Evolutionary conservation across 2,329 filamentous ascomycete species (phyloP).

Genomic region (Exophiala viscosa): DNA sequence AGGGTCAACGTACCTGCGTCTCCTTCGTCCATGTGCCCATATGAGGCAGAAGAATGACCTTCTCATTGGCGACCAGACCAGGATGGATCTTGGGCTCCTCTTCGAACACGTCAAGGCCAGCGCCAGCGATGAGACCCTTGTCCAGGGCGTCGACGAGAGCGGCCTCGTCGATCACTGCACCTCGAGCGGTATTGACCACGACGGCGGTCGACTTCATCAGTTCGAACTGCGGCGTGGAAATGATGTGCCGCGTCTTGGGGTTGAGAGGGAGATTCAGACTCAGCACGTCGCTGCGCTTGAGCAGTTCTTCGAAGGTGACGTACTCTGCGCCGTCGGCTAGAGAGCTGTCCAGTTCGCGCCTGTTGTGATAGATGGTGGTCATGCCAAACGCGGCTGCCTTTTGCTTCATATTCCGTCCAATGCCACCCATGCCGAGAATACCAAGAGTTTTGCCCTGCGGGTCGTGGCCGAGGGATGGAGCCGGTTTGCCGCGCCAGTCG

Average conservation of each 20-base stretch:
- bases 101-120: constrained; percentile 78
- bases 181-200: constrained; percentile 78
- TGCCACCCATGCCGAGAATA: constrained; percentile 82
- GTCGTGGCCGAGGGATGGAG: constrained; percentile 65
- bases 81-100: constrained; percentile 74
- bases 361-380: constrained; percentile 31
- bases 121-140: constrained; percentile 64
- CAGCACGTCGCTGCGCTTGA: constrained; percentile 68
- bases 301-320: constrained; percentile 68
- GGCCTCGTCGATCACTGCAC: constrained; percentile 76
- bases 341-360: constrained; percentile 13
- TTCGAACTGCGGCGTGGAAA: constrained; percentile 65
- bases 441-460: constrained; percentile 74
- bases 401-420: constrained; percentile 69
- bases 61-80: constrained; percentile 65
- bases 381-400: constrained; percentile 30
- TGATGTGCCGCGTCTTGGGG: constrained; percentile 68
- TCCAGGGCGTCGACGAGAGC: constrained; percentile 72
- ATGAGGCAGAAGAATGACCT: constrained; percentile 73
- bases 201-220: constrained; percentile 76
- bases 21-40: constrained; percentile 81
- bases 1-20: constrained; percentile 33
- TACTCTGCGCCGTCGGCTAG: constrained; percentile 57
- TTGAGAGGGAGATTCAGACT: constrained; percentile 79
- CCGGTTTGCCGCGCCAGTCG: constrained; percentile 61